Evolutionary conservation across 306 rosid species (phyloP), one percentile per base, ranked within the genome.

Genomic region (Trichosanthes truncata): DNA sequence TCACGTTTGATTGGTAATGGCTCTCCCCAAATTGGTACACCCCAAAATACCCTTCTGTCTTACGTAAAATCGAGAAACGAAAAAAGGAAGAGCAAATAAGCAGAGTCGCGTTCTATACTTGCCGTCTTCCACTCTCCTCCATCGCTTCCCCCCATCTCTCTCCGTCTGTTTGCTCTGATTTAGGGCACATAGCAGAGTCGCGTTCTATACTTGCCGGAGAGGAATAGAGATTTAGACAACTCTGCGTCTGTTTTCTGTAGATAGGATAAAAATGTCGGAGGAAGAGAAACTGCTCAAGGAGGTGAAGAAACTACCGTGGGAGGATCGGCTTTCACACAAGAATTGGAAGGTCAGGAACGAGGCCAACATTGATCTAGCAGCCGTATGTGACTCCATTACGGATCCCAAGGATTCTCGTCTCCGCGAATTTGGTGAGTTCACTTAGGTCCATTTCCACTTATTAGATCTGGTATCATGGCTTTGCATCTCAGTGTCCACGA

Each of bases 231-330:
- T 11, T 9, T 21, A 21, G 56, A 9, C 80, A 33, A 60, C 61
- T 78, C 72, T 78, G 41, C 45, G 48, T 15, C 48, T 26, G 11
- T 36, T 60, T 66, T 43, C 65, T 67, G 52, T 40, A 66, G 66
- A 33, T 29, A 61, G 56, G 77, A 68, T 69, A 49, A 68, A 15
- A 68, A 80, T 80, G 94, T 93, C 99, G 85, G 99, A 96, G 91
- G 99, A 96, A 79, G 99, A 96, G 85, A 93, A 89, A 88, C 81
- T 96, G 81, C 60, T 96, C 53, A 96, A 90, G 93, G 99, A 96
- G 84, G 99, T 98, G 12, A 96, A 96, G 89, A 96, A 96, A 80
- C 87, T 96, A 82, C 97, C 99, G 1, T 96, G 98, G 98, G 99
- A 96, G 80, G 99, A 93, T 96, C 97, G 99, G 57, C 83, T 96